Base-by-base conservation (phyloP, 306 rosid genomes). In the Boehmeria nivea region DNA sequence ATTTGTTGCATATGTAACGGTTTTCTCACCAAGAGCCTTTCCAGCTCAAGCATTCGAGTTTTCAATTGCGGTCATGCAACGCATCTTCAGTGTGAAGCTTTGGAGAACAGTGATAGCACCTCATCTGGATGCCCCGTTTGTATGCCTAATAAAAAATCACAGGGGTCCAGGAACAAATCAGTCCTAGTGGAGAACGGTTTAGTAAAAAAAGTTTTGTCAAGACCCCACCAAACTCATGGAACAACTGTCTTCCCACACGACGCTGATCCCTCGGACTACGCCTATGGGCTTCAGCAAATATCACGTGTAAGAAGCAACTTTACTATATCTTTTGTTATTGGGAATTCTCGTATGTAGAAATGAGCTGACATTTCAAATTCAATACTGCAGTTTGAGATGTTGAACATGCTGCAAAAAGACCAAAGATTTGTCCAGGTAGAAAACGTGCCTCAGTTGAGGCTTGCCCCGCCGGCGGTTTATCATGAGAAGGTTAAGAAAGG, bases 61-160 rank as follows among this genome's bases (percentile, higher is more conserved):
- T 91, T 91, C 71, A 82, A 67, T 47, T 87, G 99, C 27, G 99
- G 99, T 62, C 99, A 91, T 69, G 95, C 95, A 64, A 73, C 81
- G 44, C 99, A 91, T 77, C 71, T 83, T 59, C 89, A 87, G 22
- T 91, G 99, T 12, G 99, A 85, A 75, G 89, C 50, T 66, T 61
- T 73, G 20, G 98, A 87, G 63, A 61, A 54, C 20, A 70, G 72
- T 42, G 61, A 60, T 63, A 80, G 69, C 49, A 58, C 75, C 45
- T 62, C 83, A 37, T 76, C 80, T 15, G 96, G 91, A 54, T 91
- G 99, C 81, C 99, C 94, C n/a, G 57, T 85, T 64, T 91, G 99
- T 57, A 67, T 85, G 84, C 94, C 91, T 27, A 72, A 61, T 65
- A 71, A 78, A 72, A 79, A 83, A 72, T 62, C 75, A 65, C 89